phyloP scores from a whole-genome alignment of 2,329 filamentous ascomycete genomes.

The Alternaria rosae region DNA sequence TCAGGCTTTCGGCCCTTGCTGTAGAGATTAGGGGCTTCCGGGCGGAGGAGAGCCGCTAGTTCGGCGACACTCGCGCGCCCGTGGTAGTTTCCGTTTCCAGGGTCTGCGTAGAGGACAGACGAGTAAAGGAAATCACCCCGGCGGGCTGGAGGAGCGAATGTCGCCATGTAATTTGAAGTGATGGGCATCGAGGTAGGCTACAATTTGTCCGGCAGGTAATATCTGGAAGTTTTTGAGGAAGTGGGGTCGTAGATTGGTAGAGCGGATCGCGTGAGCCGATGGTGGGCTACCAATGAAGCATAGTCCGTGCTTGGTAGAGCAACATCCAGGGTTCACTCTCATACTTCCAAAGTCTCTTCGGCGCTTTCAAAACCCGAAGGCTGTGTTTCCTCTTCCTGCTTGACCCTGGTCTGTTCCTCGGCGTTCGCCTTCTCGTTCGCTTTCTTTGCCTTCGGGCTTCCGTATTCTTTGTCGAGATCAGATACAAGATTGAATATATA shows the following conservation, averaged over 20 bases:
- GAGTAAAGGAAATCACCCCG: constrained; percentile 41
- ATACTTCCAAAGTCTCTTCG: background rate
- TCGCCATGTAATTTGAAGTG: constrained; percentile 13
- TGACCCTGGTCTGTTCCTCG: background rate
- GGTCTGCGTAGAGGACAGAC: constrained; percentile 40
- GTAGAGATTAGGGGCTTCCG: constrained; percentile 25
- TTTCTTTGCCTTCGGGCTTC: background rate
- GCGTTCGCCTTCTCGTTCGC: background rate
- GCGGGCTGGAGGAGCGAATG: constrained; percentile 39
- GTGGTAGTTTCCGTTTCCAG: constrained; percentile 42
- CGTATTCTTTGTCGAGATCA: background rate
- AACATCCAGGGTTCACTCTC: background rate
- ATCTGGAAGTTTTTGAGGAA: background rate
- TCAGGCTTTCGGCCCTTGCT: constrained; percentile 17
- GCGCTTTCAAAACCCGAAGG: background rate
- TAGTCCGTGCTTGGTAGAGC: background rate
- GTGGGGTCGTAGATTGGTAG: background rate
- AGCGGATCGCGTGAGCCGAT: background rate
- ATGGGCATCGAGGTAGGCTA: background rate
- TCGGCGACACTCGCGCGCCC: constrained; percentile 42
- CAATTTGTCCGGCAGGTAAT: background rate
- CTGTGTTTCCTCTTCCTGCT: background rate
- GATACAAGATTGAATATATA: background rate
- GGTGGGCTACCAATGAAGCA: background rate
- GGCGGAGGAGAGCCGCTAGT: constrained; percentile 38